Base-by-base conservation (phyloP, 176 grass and related monocot genomes). In the Chloris gayana region DNA sequence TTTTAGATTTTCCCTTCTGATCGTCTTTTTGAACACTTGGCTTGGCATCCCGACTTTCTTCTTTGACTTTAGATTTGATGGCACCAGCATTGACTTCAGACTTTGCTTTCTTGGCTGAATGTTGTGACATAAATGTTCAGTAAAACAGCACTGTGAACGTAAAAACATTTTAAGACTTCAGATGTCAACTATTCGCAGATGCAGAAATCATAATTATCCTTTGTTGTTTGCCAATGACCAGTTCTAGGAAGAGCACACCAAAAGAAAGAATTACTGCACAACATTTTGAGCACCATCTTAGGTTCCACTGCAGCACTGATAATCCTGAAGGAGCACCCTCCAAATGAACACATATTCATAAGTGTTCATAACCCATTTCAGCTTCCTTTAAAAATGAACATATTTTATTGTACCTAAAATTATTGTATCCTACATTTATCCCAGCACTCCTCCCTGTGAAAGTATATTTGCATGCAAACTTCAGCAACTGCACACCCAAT, bases 41-140 rank as follows among this genome's bases (percentile, higher is more conserved):
- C 32, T 85, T 79, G 60, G 79, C 57, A 81, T 85, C 75, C 58
- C 27, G 65, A 79, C 60, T 75, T 63, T 81, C 85, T 22, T 77
- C 68, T 72, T 79, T 74, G 80, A 47, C 41, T 73, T 42, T 76
- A 53, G 81, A 74, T 80, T 89, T 69, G 60, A 65, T 27, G 35
- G n/a, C 31, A 68, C 51, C 59, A 14, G 45, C 57, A 68, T 49
- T 73, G 31, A 64, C 85, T 79, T 83, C 81, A 87, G 75, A 50
- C 75, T 76, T 93, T 64, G 61, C 41, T 88, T 78, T 91, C 67
- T 98, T 93, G 44, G 76, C 92, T 93, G 75, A 79, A 82, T 5
- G 17, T 60, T 65, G 77, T 41, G 11, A 1, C 37, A 77, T 63
- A 27, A 32, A 67, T 67, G 29, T 85, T 61, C 78, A 33, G 37